Percentiles rank a stretch among this genome's conserved stretches.
phyloP scores from a whole-genome alignment of 164 flowering plant genomes.

The Vitis cinerea region DNA sequence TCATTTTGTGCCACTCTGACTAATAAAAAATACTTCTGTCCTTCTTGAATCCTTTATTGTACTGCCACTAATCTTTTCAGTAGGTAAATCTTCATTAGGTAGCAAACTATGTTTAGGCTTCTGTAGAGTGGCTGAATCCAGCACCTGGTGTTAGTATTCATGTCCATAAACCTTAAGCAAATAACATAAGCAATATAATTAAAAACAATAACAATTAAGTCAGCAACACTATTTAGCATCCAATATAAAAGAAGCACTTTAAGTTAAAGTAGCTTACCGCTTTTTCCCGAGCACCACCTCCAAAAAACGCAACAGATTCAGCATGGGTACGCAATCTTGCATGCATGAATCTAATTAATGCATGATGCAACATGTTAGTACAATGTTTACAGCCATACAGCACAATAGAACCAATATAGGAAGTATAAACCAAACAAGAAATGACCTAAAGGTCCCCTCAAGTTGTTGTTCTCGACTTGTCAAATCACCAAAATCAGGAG shows the following conservation, averaged over 20 bases:
- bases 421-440: slow-evolving; percentile 17
- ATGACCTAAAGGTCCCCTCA: slow-evolving; percentile 94
- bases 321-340: slow-evolving; percentile 93
- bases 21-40: too few relatives aligned
- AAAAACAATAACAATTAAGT: neutral
- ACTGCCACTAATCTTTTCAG: too few relatives aligned
- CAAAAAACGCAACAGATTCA: slow-evolving; percentile 98
- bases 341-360: slow-evolving; percentile 79
- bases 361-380: slow-evolving; percentile 9
- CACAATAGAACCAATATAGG: neutral
- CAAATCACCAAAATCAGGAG: slow-evolving; percentile 97
- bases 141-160: too few relatives aligned
- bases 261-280: slow-evolving; percentile 52
- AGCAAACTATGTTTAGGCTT: too few relatives aligned
- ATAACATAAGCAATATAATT: too few relatives aligned
- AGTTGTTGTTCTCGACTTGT: slow-evolving; percentile 84
- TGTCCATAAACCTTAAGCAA: too few relatives aligned
- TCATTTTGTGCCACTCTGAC: too few relatives aligned
- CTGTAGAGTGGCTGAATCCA: too few relatives aligned
- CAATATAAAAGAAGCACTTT: neutral
- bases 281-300: slow-evolving; percentile 95
- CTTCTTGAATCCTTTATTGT: too few relatives aligned
- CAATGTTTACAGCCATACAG: neutral
- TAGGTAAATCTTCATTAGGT: too few relatives aligned
- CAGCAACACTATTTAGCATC: slow-evolving; percentile 2